Conservation (phyloP, 192 early-diverging fungal genomes). For the Coemansia pectinata region DNA sequence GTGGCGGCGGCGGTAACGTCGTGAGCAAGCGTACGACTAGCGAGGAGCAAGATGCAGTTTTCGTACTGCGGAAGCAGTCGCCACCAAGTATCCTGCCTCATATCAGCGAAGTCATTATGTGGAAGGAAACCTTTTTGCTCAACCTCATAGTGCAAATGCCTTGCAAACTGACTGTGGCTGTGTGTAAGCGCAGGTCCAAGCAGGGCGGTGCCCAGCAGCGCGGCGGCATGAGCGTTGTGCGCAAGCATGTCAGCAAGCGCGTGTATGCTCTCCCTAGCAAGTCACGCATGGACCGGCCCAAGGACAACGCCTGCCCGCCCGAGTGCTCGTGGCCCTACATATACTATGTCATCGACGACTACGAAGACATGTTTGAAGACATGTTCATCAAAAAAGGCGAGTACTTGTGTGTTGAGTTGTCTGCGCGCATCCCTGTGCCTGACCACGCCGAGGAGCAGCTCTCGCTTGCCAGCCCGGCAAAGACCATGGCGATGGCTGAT, state of each 20-base stretch:
- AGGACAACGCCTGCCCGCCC: slow-evolving; percentile 77
- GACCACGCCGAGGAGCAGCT: slow-evolving; percentile 37
- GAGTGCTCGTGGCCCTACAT: slow-evolving; percentile 90
- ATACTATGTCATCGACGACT: slow-evolving; percentile 93
- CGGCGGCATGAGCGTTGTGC: slow-evolving; percentile 72
- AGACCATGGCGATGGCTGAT: slow-evolving; percentile 15
- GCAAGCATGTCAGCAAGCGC: slow-evolving; percentile 65
- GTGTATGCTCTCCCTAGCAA: slow-evolving; percentile 91
- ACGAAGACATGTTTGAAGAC: slow-evolving; percentile 86
- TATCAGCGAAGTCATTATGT: slow-evolving; percentile 73
- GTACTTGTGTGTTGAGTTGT: slow-evolving; percentile 89
- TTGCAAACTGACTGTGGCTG: slow-evolving; percentile 87
- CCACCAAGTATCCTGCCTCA: slow-evolving; percentile 61
- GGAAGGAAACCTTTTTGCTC: slow-evolving; percentile 91
- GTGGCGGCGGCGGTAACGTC: background rate
- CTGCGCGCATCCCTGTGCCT: slow-evolving; percentile 68
- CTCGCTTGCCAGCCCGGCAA: slow-evolving; percentile 18
- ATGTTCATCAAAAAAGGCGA: slow-evolving; percentile 81
- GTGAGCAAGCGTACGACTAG: background rate
- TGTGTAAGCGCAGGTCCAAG: slow-evolving; percentile 68
- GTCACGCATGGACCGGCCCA: slow-evolving; percentile 81
- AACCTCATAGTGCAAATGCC: slow-evolving; percentile 90
- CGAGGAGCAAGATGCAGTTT: slow-evolving; percentile 68
- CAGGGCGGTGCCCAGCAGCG: slow-evolving; percentile 46
- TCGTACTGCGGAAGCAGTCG: slow-evolving; percentile 77